phyloP scores from a whole-genome alignment of 441 rosid species.

The Populus hybrid region DNA sequence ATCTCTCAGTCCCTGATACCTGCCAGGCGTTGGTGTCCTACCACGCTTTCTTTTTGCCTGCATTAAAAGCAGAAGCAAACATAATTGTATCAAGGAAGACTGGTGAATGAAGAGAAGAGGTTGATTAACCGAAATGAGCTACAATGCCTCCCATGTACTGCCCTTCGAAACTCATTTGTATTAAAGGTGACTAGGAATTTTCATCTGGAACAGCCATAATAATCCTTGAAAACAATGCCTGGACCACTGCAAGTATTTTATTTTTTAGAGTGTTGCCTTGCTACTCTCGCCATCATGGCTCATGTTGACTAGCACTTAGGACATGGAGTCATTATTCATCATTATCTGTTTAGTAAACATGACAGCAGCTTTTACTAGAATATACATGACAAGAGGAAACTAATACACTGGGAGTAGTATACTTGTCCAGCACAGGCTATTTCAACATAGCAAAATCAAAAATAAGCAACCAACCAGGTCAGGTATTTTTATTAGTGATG shows the following conservation, averaged over 20 bases:
- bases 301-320: background rate
- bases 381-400: conserved; percentile 14
- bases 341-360: background rate
- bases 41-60: conserved; percentile 84
- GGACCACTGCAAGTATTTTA: background rate
- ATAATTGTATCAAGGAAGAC: background rate
- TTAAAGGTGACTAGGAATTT: conserved; percentile 5
- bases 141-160: background rate
- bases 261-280: background rate
- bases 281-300: conserved; percentile 3
- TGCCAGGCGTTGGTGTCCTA: conserved; percentile 88
- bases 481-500: conserved; percentile 21
- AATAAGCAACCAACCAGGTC: conserved; percentile 10
- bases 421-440: conserved; percentile 13
- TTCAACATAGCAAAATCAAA: conserved; percentile 15
- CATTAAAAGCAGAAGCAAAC: conserved; percentile 3
- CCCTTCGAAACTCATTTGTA: conserved; percentile 2
- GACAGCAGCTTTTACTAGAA: conserved; percentile 8
- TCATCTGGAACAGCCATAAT: conserved; percentile 1
- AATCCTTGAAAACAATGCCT: background rate
- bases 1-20: conserved; percentile 69
- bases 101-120: background rate
- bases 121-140: background rate
- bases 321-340: background rate
- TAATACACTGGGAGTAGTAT: conserved; percentile 6